A percentile compares a stretch with the other conserved stretches of the same genome.
These are phyloP conservation scores for Cladosporium oxysporum DNA, from an alignment of 2,329 filamentous ascomycete genomes.

Conservation along the genomic window DNA sequence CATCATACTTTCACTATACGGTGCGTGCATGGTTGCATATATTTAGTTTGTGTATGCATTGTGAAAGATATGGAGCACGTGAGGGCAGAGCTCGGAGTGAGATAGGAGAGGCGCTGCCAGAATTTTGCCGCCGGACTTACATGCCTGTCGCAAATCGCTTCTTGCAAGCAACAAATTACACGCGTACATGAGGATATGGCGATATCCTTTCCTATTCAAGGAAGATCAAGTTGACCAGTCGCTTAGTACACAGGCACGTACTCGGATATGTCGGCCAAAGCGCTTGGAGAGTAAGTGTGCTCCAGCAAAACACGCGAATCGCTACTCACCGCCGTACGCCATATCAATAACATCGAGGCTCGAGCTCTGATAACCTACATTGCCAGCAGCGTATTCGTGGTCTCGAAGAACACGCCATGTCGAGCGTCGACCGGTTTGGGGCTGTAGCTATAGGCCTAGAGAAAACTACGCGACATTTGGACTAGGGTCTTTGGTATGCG, in stretches of 20 bases:
- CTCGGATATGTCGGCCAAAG: background rate
- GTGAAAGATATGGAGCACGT: background rate
- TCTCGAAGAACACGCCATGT: background rate
- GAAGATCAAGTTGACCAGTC: background rate
- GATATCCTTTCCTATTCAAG: conserved; percentile 7
- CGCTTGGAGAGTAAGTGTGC: background rate
- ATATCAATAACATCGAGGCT: background rate
- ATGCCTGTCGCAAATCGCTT: conserved; percentile 9
- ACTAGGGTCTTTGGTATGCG: background rate
- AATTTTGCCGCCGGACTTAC: conserved; percentile 1
- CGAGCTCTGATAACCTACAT: background rate
- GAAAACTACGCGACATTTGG: background rate
- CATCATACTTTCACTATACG: background rate
- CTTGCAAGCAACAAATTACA: background rate
- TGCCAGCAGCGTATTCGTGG: background rate
- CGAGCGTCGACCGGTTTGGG: background rate
- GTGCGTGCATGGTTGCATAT: background rate
- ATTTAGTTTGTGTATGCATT: background rate
- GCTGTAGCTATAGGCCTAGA: background rate
- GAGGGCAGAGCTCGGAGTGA: background rate
- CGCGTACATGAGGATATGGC: background rate
- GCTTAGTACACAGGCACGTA: background rate
- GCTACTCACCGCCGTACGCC: background rate
- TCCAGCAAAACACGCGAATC: background rate
- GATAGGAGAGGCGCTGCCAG: background rate